Percentiles rank a stretch among this genome's conserved stretches.
Evolutionary conservation across 2,329 filamentous ascomycete genomes (phyloP).

Genomic region (Lachnellula subtilissima): DNA sequence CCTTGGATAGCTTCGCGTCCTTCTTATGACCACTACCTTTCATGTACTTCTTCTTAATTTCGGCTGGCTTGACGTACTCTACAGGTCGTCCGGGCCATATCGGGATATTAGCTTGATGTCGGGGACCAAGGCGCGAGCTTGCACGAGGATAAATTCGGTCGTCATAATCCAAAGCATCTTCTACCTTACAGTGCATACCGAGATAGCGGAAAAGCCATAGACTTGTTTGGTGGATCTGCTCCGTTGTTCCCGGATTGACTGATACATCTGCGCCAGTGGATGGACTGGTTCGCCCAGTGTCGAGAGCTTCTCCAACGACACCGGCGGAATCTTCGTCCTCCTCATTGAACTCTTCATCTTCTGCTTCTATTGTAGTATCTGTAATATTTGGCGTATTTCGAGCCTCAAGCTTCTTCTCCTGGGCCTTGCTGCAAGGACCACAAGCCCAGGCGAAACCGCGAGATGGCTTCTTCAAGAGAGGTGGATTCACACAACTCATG

Average conservation of each 20-base stretch:
- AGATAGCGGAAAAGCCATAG: slow-evolving; percentile 96
- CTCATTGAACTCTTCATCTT: slow-evolving; percentile 58
- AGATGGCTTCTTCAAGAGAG: slow-evolving; percentile 90
- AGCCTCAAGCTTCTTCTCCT: slow-evolving; percentile 87
- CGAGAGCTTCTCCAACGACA: slow-evolving; percentile 43
- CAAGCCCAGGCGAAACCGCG: slow-evolving; percentile 98
- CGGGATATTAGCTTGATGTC: slow-evolving; percentile 81
- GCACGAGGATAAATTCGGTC: slow-evolving; percentile 96
- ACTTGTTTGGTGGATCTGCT: slow-evolving; percentile 87
- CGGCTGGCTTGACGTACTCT: slow-evolving; percentile 82
- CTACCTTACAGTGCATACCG: slow-evolving; percentile 89
- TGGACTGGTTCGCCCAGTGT: slow-evolving; percentile 61
- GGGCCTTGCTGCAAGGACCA: slow-evolving; percentile 90
- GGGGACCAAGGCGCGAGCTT: slow-evolving; percentile 83
- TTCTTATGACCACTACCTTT: slow-evolving; percentile 64
- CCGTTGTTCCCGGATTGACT: slow-evolving; percentile 62
- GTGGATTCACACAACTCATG: slow-evolving; percentile 95
- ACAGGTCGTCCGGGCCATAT: slow-evolving; percentile 84
- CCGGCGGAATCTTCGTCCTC: slow-evolving; percentile 68
- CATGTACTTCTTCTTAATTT: slow-evolving; percentile 73
- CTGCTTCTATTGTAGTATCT: slow-evolving; percentile 59
- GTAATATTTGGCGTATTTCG: slow-evolving; percentile 74
- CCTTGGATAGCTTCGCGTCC: slow-evolving; percentile 72
- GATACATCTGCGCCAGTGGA: slow-evolving; percentile 50
- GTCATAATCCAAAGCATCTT: slow-evolving; percentile 94